Evolutionary conservation across 2,329 filamentous ascomycete genomes (phyloP).

Genomic region (Trichophyton rubrum): DNA sequence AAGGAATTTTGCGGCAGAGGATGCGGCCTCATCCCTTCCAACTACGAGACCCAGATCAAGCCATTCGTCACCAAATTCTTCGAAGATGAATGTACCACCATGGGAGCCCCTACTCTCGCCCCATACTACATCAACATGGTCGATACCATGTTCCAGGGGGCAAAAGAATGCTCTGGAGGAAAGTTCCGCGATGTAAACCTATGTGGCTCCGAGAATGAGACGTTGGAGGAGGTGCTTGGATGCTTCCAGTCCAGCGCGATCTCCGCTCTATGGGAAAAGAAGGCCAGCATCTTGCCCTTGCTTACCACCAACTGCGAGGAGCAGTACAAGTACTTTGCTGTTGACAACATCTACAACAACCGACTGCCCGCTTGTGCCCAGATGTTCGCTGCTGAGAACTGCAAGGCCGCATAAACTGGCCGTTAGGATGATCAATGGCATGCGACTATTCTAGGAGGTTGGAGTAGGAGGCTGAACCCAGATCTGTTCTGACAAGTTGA

Average conservation of each 20-base stretch:
- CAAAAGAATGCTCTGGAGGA: background rate
- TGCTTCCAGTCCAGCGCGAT: background rate
- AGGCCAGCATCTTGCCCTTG: background rate
- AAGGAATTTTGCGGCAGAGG: background rate
- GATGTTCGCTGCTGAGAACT: background rate
- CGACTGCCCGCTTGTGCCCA: background rate
- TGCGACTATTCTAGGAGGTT: background rate
- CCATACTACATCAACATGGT: background rate
- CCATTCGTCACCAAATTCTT: background rate
- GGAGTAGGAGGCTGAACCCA: background rate
- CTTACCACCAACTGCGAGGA: background rate
- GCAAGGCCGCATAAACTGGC: background rate
- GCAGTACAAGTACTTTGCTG: background rate
- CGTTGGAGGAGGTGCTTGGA: background rate
- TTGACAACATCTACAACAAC: background rate
- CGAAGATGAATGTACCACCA: background rate
- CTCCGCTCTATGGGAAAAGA: background rate
- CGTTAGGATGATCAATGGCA: background rate
- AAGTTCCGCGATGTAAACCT: background rate
- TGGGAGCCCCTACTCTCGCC: background rate
- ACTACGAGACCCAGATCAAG: background rate
- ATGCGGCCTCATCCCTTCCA: background rate
- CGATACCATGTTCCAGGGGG: background rate
- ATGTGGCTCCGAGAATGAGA: background rate
- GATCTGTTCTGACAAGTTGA: background rate